Evolutionary conservation across 257 asterid species (phyloP).

Genomic region (Datura wrightii): DNA sequence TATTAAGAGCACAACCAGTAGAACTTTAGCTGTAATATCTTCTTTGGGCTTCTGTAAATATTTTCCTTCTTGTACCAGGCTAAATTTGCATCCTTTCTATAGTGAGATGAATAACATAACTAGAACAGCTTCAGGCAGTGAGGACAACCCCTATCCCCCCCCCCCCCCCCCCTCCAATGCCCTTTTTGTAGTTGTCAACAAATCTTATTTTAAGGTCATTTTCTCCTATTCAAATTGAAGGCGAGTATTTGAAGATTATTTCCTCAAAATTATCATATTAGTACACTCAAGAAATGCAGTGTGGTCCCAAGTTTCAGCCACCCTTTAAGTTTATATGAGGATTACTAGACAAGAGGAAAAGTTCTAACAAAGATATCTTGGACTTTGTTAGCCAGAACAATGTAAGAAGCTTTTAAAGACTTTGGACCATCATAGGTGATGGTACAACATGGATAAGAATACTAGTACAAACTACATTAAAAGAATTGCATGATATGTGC

Average conservation of each 20-base stretch:
- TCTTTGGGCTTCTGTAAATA: constrained; percentile 16
- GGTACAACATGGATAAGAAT: not conserved
- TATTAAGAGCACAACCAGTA: constrained; percentile 3
- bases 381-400: not conserved
- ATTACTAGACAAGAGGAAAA: not conserved
- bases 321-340: not conserved
- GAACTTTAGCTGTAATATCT: constrained; percentile 19
- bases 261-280: too few relatives aligned
- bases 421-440: not conserved
- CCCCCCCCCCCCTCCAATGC: not conserved
- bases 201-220: too few relatives aligned
- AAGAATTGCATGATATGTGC: too few relatives aligned
- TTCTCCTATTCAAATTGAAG: too few relatives aligned
- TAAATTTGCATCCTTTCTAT: not conserved
- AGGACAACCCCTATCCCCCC: not conserved
- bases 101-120: not conserved
- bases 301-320: too few relatives aligned
- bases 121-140: not conserved
- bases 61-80: not conserved
- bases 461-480: too few relatives aligned
- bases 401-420: not conserved
- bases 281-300: too few relatives aligned
- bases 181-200: not conserved
- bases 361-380: not conserved
- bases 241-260: too few relatives aligned